Conservation (phyloP, 345 rosid species). For the Dipteronia sinensis region DNA sequence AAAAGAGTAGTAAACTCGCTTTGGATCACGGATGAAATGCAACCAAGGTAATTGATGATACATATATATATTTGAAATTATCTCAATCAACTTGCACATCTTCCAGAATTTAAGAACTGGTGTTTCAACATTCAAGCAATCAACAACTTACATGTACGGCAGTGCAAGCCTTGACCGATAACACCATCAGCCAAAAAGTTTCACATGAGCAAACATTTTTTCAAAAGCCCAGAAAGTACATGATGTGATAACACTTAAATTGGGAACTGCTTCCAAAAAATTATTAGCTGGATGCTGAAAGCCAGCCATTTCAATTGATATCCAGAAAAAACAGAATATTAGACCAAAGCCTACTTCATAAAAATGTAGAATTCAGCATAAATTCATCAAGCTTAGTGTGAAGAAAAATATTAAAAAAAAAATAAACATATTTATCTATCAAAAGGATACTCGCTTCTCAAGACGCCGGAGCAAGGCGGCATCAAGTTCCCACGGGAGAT, state of each 20-base stretch:
- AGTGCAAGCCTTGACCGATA: neutral
- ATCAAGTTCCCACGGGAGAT: conserved; percentile 98
- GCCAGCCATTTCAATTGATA: neutral
- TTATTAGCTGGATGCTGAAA: neutral
- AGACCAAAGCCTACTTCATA: neutral
- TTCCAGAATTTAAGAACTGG: neutral
- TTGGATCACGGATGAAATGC: neutral
- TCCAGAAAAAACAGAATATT: neutral
- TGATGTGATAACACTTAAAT: neutral
- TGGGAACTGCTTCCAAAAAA: neutral
- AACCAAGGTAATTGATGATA: neutral
- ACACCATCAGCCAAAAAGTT: neutral
- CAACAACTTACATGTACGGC: neutral
- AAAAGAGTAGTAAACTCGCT: neutral
- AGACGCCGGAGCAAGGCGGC: conserved; percentile 98
- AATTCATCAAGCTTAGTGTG: neutral
- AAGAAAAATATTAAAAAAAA: neutral
- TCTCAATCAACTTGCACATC: neutral
- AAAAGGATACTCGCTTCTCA: conserved; percentile 94
- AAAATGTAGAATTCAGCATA: neutral
- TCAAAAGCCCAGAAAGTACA: neutral
- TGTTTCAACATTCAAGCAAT: neutral
- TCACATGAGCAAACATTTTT: neutral
- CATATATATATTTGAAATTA: neutral
- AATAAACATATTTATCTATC: neutral